Evolutionary conservation across 352 stramenopile genomes (phyloP).

Genomic region (Pythium dissimile): DNA sequence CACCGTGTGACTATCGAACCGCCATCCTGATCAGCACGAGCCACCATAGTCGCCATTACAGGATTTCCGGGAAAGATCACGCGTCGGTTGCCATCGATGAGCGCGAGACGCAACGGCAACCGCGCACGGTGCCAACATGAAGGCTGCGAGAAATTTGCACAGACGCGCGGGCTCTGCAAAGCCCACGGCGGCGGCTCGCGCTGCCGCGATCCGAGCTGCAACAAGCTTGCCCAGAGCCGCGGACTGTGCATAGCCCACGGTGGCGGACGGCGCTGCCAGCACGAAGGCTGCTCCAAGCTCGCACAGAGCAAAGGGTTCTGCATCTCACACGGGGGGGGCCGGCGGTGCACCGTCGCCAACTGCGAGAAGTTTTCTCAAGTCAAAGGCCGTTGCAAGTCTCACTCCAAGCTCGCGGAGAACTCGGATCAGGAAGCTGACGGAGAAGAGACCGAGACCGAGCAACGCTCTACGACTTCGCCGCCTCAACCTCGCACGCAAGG

Average conservation of each 20-base stretch:
- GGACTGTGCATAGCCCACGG: slow-evolving; percentile 79
- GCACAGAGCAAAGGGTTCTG: slow-evolving; percentile 80
- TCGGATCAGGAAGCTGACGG: slow-evolving; percentile 18
- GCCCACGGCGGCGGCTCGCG: slow-evolving; percentile 79
- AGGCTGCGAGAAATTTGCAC: slow-evolving; percentile 81
- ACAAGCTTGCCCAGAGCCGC: slow-evolving; percentile 77
- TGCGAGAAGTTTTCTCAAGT: slow-evolving; percentile 89
- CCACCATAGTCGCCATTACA: slow-evolving; percentile 32
- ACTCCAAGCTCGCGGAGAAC: slow-evolving; percentile 62
- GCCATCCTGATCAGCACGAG: slow-evolving; percentile 15
- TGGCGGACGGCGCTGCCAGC: slow-evolving; percentile 68
- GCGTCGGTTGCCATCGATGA: slow-evolving; percentile 14
- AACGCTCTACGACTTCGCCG: slow-evolving; percentile 14
- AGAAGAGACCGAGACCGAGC: slow-evolving; percentile 18
- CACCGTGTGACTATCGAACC: slow-evolving; percentile 5
- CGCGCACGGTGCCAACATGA: slow-evolving; percentile 70
- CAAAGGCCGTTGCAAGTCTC: slow-evolving; percentile 82
- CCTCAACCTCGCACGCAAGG: slow-evolving; percentile 19
- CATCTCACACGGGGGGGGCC: slow-evolving; percentile 77
- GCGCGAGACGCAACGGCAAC: slow-evolving; percentile 53
- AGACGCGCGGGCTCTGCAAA: slow-evolving; percentile 79
- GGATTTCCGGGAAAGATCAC: slow-evolving; percentile 12
- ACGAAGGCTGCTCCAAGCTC: slow-evolving; percentile 66
- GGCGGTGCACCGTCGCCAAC: slow-evolving; percentile 61
- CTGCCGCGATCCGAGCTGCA: slow-evolving; percentile 71